Base-by-base conservation (phyloP, 805 yeast genomes). In the Wickerhamiella kurtzmanii region DNA sequence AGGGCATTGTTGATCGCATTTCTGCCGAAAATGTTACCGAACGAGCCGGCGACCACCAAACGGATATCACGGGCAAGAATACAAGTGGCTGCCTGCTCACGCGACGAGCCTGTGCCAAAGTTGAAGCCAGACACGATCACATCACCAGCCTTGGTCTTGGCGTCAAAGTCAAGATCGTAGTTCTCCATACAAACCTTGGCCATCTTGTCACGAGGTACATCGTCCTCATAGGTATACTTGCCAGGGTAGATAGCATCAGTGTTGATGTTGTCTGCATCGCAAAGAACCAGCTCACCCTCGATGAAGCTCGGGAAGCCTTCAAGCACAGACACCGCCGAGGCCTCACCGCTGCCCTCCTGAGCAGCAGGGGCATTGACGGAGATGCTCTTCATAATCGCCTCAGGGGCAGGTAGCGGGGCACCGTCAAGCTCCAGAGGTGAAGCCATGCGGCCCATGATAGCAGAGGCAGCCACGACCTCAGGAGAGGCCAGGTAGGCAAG, bases 51-150 rank as follows among this genome's bases (percentile, higher is more conserved):
- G 49, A 94, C 95, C 19, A 92, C 95, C 55, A 92, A 71, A 56
- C 79, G 77, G 74, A 92, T 86, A 54, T 87, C 97, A 59, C 94
- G 77, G 38, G 98, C 97, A 54, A 92, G 72, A 50, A 92, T 82
- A 19, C 94, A 88, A n/a, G 98, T 92, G 32, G 98, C 98, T 2
- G 99, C 99, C 69, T 92, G 99, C 64, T 92, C 99, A 68, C 99
- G 79, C 21, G 96, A 86, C 6, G 96, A 88, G 42, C 99, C 98
- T 9, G 98, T 92, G 57, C 99, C 99, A 63, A 92, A 92, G 64
- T 92, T 92, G 72, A 70, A 92, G 16, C 99, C 99, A 48, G 88
- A 77, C 42, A 92, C 76, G 48, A 92, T 76, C 56, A 92, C 87
- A 64, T 92, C 99, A 43, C 89, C 86, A 3, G 95, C 75, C 52